phyloP scores from a whole-genome alignment of 139 green algal species.

The Chlamydomonas schloesseri region DNA sequence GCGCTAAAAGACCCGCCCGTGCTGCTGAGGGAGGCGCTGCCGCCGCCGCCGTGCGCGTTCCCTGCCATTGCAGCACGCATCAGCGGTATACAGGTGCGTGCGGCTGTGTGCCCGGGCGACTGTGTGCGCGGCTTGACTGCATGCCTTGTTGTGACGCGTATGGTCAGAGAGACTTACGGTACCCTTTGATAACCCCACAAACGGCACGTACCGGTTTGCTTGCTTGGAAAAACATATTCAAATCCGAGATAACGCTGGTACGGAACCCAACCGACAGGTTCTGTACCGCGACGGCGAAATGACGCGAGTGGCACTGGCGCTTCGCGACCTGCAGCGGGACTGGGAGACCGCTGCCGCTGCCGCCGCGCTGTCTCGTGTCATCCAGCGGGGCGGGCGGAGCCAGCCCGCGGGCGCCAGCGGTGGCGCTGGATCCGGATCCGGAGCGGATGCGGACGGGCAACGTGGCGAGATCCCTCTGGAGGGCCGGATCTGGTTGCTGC shows the following conservation, averaged over 20 bases:
- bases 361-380: neutral
- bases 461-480: conserved; percentile 34
- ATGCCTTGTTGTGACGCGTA: no score
- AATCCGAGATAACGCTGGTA: no score
- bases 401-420: no score
- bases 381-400: neutral
- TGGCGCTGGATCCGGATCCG: neutral
- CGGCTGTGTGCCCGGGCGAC: no score
- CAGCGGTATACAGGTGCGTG: conserved; percentile 13
- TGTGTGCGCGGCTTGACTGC: neutral
- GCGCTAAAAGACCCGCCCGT: conserved; percentile 18
- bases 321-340: conserved; percentile 26
- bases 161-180: no score
- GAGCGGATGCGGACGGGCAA: no score
- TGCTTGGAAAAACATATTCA: no score
- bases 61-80: conserved; percentile 30
- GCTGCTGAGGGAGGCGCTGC: conserved; percentile 31
- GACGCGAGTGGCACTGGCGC: conserved; percentile 19
- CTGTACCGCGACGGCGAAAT: conserved; percentile 34
- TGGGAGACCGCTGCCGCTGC: conserved; percentile 3
- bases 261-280: neutral
- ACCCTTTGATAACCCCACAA: no score
- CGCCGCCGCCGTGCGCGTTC: conserved; percentile 20
- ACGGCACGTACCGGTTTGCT: no score
- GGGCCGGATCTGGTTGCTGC: conserved; percentile 35